Evolutionary conservation across 495 filamentous ascomycete genomes (phyloP), one percentile per base, ranked within the genome.

Genomic region (Lasiosphaeria miniovina): DNA sequence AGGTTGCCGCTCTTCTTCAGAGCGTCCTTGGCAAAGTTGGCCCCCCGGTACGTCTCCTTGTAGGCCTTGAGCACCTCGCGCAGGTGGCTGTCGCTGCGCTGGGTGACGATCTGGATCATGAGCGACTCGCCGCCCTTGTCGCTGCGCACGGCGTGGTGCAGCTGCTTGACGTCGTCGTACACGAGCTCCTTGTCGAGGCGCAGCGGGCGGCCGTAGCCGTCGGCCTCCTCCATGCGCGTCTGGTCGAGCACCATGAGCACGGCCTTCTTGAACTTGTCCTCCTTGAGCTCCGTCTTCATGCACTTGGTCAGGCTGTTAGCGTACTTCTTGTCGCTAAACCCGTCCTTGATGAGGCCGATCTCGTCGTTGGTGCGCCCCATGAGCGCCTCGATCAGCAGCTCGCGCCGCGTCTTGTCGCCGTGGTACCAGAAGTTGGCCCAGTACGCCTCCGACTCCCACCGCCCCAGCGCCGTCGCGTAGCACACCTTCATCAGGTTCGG

Each of bases 351-450:
- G 59, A 84, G 80, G n/a, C 84, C 77, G 60, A 97, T 91, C 61
- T 97, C 95, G 15, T 81, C 78, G 66, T 96, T 96, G 11, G 85
- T 86, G 14, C 91, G 85, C 0, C 94, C 94, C 82, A 98, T 94
- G 12, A 98, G 76, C 9, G 86, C 84, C 69, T 98, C 94, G 66
- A 98, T 97, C 49, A 98, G 82, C 24, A 98, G 76, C 70, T 98
- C 91, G 17, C 91, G 84, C 3, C 91, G 82, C 3, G 85, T 89
- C 63, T 89, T 90, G 61, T 90, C 87, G 40, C 89, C 87, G 70
- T 98, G 94, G 76, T 98, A 98, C 86, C 93, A 98, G 74, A 90
- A 96, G 67, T 98, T 98, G 49, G 95, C 93, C 91, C 94, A 98
- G 79, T 94, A 97, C 2, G 90, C 93, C 71, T 98, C 94, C 54